phyloP scores from a whole-genome alignment of 176 grass and related monocot genomes.

The Bolboschoenus planiculmis region DNA sequence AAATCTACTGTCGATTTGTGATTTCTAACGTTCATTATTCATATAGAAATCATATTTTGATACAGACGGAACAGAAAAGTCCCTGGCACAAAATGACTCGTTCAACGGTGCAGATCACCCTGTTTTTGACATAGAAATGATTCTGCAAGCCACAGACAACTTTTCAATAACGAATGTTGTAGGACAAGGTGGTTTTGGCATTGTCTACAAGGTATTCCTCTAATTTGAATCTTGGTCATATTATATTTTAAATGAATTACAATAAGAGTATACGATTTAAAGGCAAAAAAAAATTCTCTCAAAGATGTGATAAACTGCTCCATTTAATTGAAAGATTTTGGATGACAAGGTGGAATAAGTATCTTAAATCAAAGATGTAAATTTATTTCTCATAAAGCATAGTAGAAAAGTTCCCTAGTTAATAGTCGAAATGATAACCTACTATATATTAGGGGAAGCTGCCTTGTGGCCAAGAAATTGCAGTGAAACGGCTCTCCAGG shows the following conservation, averaged over 20 bases:
- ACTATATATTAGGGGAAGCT: constrained; percentile 29
- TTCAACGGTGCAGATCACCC: constrained; percentile 24
- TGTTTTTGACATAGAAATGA: constrained; percentile 23
- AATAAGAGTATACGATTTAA: too few relatives aligned
- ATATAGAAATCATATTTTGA: not conserved
- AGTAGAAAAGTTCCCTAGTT: too few relatives aligned
- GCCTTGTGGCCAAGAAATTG: constrained; percentile 39
- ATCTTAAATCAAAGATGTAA: too few relatives aligned
- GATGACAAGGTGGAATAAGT: too few relatives aligned
- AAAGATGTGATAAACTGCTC: too few relatives aligned
- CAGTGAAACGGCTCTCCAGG: constrained; percentile 48
- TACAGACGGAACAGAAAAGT: not conserved
- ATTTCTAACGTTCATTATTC: not conserved
- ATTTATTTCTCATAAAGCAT: too few relatives aligned
- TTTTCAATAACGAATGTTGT: constrained; percentile 34
- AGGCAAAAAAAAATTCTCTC: too few relatives aligned
- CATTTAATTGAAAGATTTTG: too few relatives aligned
- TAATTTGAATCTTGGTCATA: too few relatives aligned
- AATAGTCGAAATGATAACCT: too few relatives aligned
- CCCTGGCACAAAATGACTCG: not conserved
- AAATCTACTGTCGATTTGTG: not conserved
- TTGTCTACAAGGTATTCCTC: constrained; percentile 37
- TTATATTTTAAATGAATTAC: too few relatives aligned
- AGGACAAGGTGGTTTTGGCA: constrained; percentile 47
- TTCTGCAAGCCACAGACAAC: constrained; percentile 30